Percentiles rank a stretch among this genome's conserved stretches.
Evolutionary conservation across 1,284 basidiomycete genomes (phyloP).

Genomic region (Rhodotorula sp.): DNA sequence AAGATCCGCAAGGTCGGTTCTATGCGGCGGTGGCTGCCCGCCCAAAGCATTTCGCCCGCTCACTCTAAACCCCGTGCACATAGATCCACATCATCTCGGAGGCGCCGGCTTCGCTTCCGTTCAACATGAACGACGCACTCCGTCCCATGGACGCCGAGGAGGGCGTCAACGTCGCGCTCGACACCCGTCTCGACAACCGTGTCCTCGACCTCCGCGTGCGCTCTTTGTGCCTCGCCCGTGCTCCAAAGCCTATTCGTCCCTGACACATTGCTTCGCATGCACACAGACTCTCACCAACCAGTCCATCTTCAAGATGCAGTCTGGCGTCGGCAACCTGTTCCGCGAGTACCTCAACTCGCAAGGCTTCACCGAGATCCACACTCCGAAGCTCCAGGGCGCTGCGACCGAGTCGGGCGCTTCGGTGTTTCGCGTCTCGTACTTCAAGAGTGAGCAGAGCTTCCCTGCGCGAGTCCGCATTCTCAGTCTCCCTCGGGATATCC

Average conservation of each 20-base stretch:
- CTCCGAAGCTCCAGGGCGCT: constrained; percentile 94
- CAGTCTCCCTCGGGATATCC: background rate
- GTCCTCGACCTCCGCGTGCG: constrained; percentile 87
- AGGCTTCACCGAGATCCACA: constrained; percentile 92
- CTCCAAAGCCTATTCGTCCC: too few relatives aligned
- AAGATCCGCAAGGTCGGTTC: constrained; percentile 72
- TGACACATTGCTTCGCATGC: background rate
- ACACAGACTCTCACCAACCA: constrained; percentile 88
- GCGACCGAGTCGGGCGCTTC: constrained; percentile 96
- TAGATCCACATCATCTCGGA: constrained; percentile 85
- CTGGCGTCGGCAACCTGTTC: constrained; percentile 85
- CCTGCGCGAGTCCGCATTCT: constrained; percentile 5
- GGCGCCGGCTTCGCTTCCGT: constrained; percentile 67
- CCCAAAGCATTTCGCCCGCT: background rate
- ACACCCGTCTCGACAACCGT: constrained; percentile 93
- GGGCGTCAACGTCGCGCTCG: constrained; percentile 63
- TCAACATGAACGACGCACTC: constrained; percentile 87
- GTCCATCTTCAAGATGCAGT: constrained; percentile 90
- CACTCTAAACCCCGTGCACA: background rate
- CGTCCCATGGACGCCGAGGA: constrained; percentile 36
- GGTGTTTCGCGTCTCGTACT: constrained; percentile 98
- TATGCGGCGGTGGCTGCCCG: background rate
- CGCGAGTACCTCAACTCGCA: constrained; percentile 73
- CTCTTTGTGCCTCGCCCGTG: too few relatives aligned
- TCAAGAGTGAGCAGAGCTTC: constrained; percentile 67